Evolutionary conservation across 1,284 basidiomycete genomes (phyloP), one percentile per base, ranked within the genome.

Genomic region (Tilletia caries): DNA sequence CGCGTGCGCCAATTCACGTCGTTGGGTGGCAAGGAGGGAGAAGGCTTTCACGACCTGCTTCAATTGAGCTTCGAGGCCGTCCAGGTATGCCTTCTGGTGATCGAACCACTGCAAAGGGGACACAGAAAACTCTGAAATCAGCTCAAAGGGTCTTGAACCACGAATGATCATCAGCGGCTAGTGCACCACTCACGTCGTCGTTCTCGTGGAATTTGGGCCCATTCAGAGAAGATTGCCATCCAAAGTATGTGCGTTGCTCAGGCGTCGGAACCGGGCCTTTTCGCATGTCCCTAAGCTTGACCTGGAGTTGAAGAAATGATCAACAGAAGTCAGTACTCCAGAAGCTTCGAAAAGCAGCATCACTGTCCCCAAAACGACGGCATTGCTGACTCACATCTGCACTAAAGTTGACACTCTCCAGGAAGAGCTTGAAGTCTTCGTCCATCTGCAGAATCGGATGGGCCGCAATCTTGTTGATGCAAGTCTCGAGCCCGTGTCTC

Each of bases 61-160:
- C 33, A 98, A 87, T 76, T 96, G 93, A 0, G 89, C 88, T 84
- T 99, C 96, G 13, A 98, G 88, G 65, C 89, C 89, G 76, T 97
- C 94, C 25, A 99, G 87, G 80, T 93, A 94, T 0, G 86, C 84
- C 71, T 91, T 92, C 82, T 95, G 91, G 73, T 89, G 88, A 78
- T 96, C 92, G 78, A 98, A 98, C 93, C 94, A 98, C 88, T 93
- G 72, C 10, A n/a, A n/a, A n/a, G n/a, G n/a, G 70, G 43, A 66
- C 54, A 58, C 18, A 68, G 43, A 37, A 8, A 68, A 33, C 29
- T 64, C 46, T 69, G 64, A 12, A 64, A 68, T 37, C 64, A 68
- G 52, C 23, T 34, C 58, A n/a, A 43, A n/a, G n/a, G n/a, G n/a
- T n/a, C n/a, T n/a, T n/a, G n/a, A n/a, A n/a, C n/a, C n/a, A n/a